Percentiles rank a stretch among this genome's conserved stretches.
Conservation (phyloP, 305 asterid genomes). For the Andrographis paniculata region DNA sequence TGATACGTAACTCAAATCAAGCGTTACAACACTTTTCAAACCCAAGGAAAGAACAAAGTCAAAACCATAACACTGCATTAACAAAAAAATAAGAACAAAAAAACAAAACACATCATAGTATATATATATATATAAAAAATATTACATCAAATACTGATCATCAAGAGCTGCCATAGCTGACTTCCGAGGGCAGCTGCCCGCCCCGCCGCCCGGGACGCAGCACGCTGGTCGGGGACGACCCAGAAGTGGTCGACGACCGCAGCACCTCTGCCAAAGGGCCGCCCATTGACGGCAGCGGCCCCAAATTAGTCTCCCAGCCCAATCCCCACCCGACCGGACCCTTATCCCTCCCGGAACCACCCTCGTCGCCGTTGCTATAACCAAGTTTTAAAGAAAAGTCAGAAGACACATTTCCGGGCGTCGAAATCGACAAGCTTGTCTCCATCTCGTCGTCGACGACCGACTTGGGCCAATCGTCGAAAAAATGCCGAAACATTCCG, state of each 20-base stretch:
- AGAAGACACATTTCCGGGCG: conserved; percentile 48
- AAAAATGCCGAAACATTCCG: conserved; percentile 51
- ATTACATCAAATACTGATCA: no score
- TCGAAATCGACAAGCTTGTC: conserved; percentile 57
- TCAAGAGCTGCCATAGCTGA: no score
- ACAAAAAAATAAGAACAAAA: no score
- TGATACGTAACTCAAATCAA: no score
- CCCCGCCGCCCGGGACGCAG: conserved; percentile 17
- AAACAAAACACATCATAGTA: no score
- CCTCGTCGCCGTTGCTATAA: conserved; percentile 39
- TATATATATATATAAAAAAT: no score
- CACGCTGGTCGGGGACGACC: conserved; percentile 73
- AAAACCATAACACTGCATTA: no score
- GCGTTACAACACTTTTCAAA: no score
- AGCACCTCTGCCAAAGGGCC: conserved; percentile 91
- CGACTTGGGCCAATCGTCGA: conserved; percentile 78
- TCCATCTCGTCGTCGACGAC: conserved; percentile 29
- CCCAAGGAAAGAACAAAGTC: no score
- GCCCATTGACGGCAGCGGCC: conserved; percentile 50
- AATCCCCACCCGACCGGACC: conserved; percentile 30
- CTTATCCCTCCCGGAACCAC: conserved; percentile 24
- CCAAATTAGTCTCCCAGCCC: conserved; percentile 32
- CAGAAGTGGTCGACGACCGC: conserved; percentile 51
- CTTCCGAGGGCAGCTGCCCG: no score
- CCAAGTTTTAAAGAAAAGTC: conserved; percentile 78